Conservation (phyloP, 768 basidiomycete species). For the Agrocybe pediades region DNA sequence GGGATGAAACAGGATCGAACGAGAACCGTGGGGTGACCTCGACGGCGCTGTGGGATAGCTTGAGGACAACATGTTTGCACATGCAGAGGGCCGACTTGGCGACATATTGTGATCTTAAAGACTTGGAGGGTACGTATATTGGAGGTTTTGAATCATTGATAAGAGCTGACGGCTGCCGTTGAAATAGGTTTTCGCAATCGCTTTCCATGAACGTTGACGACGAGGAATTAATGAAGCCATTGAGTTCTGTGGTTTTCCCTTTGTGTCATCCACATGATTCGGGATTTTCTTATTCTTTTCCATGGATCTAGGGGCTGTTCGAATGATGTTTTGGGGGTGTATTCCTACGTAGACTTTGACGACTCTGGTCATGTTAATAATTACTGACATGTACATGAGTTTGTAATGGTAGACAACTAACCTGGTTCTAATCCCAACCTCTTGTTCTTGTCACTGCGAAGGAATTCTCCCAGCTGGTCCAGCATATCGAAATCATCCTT, state of each 20-base stretch:
- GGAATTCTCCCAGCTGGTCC: constrained; percentile 22
- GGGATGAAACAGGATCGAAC: constrained; percentile 42
- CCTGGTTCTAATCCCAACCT: constrained; percentile 24
- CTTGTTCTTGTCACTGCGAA: constrained; percentile 22
- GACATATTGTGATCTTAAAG: constrained; percentile 65
- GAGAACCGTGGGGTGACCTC: constrained; percentile 74
- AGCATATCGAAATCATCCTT: constrained; percentile 32
- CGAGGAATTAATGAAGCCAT: neutral
- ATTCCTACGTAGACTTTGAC: constrained; percentile 8
- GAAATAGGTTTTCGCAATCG: constrained; percentile 27
- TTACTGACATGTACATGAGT: neutral
- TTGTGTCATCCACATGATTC: constrained; percentile 16
- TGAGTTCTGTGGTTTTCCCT: neutral
- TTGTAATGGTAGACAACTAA: neutral
- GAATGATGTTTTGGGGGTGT: constrained; percentile 3
- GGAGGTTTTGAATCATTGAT: neutral
- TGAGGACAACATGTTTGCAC: constrained; percentile 82
- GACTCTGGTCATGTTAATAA: constrained; percentile 12
- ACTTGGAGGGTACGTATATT: constrained; percentile 59
- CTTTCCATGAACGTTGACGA: constrained; percentile 17
- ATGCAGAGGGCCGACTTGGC: constrained; percentile 80
- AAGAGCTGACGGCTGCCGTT: constrained; percentile 5
- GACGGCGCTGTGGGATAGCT: constrained; percentile 82
- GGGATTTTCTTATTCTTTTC: constrained; percentile 22
- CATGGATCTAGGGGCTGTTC: constrained; percentile 18